Conservation (phyloP, 2,329 filamentous ascomycete genomes). For the Aspergillus novoparasiticus region DNA sequence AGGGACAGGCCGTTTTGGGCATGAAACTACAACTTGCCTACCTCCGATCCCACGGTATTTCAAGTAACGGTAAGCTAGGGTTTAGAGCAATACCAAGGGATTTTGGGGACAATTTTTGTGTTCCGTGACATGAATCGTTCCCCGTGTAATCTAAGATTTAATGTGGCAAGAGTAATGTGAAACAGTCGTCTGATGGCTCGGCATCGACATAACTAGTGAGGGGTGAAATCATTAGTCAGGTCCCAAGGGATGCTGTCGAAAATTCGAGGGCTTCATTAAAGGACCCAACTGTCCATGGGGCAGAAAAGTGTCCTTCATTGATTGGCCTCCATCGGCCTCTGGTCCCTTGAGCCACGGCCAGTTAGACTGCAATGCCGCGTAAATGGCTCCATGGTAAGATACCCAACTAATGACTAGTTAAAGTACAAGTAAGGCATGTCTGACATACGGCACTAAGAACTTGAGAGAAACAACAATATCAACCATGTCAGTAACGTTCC, state of each 20-base stretch:
- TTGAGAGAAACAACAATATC: background rate
- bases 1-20: background rate
- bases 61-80: background rate
- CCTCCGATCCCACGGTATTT: background rate
- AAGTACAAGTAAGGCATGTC: background rate
- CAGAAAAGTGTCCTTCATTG: slow-evolving; percentile 15
- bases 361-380: background rate
- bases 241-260: background rate
- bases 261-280: background rate
- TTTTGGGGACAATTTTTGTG: background rate
- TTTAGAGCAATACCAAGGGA: background rate
- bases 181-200: slow-evolving; percentile 2
- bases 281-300: slow-evolving; percentile 1
- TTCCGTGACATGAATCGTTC: background rate
- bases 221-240: background rate
- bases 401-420: slow-evolving; percentile 8
- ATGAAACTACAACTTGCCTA: background rate
- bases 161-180: background rate
- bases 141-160: background rate
- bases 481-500: background rate
- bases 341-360: slow-evolving; percentile 4
- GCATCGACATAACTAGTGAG: background rate
- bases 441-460: background rate
- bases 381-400: slow-evolving; percentile 5
- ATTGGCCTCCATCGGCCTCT: slow-evolving; percentile 11